Evolutionary conservation across 2,329 filamentous ascomycete species (phyloP), one percentile per base, ranked within the genome.

Genomic region (Cercospora citrullina): DNA sequence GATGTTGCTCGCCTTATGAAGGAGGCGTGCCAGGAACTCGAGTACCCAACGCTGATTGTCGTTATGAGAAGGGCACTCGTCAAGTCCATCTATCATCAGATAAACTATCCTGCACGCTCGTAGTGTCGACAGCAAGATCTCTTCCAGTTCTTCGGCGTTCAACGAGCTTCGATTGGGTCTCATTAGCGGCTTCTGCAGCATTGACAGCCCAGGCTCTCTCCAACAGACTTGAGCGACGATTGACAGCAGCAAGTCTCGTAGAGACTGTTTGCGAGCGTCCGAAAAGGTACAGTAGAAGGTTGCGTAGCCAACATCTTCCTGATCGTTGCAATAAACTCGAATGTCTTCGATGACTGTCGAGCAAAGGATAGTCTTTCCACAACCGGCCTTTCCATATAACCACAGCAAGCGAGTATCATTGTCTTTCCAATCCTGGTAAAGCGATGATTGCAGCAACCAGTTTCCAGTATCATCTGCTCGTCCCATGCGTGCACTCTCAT

Each of bases 111-210:
- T 6, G 33, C 16, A 39, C 0, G 5, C 5, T 39, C 2, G 2
- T 0, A 39, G 14, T 16, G 33, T 39, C 5, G 33, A 6, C 5
- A 39, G 7, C 14, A 39, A 16, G 14, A 39, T 16, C 5, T 16
- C 1, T 16, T 36, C 33, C 0, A 36, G 33, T 1, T 36, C 33
- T 1, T 36, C 33, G 5, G 33, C 33, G 33, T 14, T 36, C 6
- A 2, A 5, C 12, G 14, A 6, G 0, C 2, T 6, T 5, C 5
- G 2, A 1, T 36, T 16, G 2, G 4, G 33, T 16, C 2, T 16
- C 5, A 16, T 14, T 1, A 2, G 16, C 14, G 2, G 5, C 1
- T 5, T 36, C 6, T 36, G 33, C 2, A 36, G 33, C 33, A 36
- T 36, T 5, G 14, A 0, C 6, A 16, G 33, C 1, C 33, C 33